Conservation (phyloP, 306 rosid genomes). For the Abrus precatorius region DNA sequence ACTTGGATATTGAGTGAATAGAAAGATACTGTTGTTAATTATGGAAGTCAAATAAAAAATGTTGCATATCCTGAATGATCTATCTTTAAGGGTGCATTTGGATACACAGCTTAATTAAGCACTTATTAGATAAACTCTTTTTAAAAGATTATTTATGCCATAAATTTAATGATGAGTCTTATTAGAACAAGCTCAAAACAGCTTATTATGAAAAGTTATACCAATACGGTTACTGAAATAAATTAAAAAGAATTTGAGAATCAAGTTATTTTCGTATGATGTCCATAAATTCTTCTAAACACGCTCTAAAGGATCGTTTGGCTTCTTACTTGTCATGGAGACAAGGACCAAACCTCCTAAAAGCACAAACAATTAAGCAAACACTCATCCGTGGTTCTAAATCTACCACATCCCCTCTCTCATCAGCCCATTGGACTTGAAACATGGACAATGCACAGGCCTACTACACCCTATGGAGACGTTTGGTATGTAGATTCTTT, state of each 20-base stretch:
- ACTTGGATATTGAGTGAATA: not conserved
- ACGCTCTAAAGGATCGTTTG: not conserved
- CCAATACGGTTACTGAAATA: too few relatives aligned
- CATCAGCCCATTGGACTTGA: not conserved
- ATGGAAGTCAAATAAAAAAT: not conserved
- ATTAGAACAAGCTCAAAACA: too few relatives aligned
- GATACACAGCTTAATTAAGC: too few relatives aligned
- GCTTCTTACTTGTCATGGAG: not conserved
- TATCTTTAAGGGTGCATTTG: not conserved
- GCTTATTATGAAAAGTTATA: too few relatives aligned
- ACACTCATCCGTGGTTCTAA: not conserved
- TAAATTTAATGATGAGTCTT: too few relatives aligned
- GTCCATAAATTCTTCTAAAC: too few relatives aligned
- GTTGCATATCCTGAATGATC: not conserved
- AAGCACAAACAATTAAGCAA: not conserved
- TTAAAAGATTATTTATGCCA: too few relatives aligned
- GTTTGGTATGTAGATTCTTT: too few relatives aligned
- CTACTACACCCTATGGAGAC: too few relatives aligned
- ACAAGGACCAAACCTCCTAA: conserved; percentile 11
- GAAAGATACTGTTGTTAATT: not conserved
- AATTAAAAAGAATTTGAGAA: too few relatives aligned
- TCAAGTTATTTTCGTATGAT: too few relatives aligned
- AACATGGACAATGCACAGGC: not conserved
- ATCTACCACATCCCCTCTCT: not conserved
- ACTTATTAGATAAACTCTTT: too few relatives aligned